Evolutionary conservation across 306 rosid species (phyloP), one percentile per base, ranked within the genome.

Genomic region (Canavalia gladiata): DNA sequence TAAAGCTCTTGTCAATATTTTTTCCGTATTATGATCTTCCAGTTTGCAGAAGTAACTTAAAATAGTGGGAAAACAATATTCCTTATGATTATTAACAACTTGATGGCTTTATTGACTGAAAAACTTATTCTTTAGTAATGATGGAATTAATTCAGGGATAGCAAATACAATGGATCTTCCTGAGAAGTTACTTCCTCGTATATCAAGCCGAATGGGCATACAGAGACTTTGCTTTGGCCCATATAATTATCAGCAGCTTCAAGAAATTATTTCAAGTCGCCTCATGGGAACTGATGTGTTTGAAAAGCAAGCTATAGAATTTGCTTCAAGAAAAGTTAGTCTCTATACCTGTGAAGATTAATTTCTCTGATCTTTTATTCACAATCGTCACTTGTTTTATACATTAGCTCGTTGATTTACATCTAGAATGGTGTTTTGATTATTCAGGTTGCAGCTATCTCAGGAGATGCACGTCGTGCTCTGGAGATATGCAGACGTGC

Each of bases 141-240:
- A 79, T 59, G 47, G 73, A 29, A 66, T 74, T 18, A 71, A 51
- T 87, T 83, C 87, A 93, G 99, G 99, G 74, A 95, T 95, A 88
- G 98, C 98, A 88, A 95, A 93, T 83, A 95, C 99, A 52, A 93
- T 95, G 99, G 97, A 95, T 82, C 98, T 95, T 79, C 99, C 98
- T 13, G 99, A 95, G 87, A 95, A 95, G 92, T 86, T 93, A 84
- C 97, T 95, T 88, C 99, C 99, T 82, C 97, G 99, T 47, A 95
- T 95, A 84, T 93, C 99, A 83, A 95, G 99, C 71, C 95, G 98
- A 75, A 93, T 93, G 99, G 99, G 99, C 34, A 93, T 95, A 67
- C 94, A 95, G 65, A 88, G 98, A 87, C 95, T 95, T 81, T 93
- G 99, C 85, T 95, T 93, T 89, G 97, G 97, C 68, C 99, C 99